A percentile compares a stretch with the other conserved stretches of the same genome.
phyloP scores from a whole-genome alignment of 768 basidiomycete genomes.

The Coprinellus micaceus region DNA sequence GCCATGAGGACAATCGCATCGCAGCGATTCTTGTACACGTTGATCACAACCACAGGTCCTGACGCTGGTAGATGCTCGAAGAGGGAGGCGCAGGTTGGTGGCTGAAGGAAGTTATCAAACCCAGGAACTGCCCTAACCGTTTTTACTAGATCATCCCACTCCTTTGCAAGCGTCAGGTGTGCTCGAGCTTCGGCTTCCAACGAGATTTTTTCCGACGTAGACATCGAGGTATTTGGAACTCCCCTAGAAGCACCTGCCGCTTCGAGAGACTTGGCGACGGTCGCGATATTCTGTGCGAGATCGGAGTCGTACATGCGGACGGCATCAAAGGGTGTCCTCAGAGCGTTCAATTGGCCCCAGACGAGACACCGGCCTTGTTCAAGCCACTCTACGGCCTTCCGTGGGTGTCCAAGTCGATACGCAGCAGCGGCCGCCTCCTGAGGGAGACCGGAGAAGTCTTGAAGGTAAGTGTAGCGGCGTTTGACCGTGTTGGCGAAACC shows the following conservation, averaged over 20 bases:
- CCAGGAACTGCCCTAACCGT: conserved; percentile 10
- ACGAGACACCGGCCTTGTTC: conserved; percentile 21
- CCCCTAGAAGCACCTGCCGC: conserved; percentile 1
- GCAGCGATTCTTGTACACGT: conserved; percentile 14
- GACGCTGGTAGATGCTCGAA: conserved; percentile 12
- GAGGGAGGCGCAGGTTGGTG: not conserved
- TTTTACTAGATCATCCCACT: not conserved
- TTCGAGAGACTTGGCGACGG: conserved; percentile 13
- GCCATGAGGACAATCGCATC: conserved; percentile 18
- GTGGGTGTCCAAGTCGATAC: conserved; percentile 14
- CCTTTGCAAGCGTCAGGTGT: not conserved
- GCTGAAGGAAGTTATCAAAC: conserved; percentile 21
- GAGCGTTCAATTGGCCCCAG: conserved; percentile 14
- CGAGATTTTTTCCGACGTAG: not conserved
- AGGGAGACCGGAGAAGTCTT: not conserved
- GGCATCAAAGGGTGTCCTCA: conserved; percentile 14
- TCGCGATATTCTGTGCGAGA: conserved; percentile 11
- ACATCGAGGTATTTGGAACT: not conserved
- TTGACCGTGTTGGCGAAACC: conserved; percentile 7
- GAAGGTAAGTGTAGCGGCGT: not conserved
- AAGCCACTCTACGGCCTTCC: conserved; percentile 31
- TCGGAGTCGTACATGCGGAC: conserved; percentile 6
- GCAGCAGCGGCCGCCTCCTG: conserved; percentile 23
- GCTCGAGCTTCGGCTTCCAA: not conserved
- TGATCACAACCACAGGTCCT: conserved; percentile 20